Percentiles rank a stretch among this genome's conserved stretches.
Conservation (phyloP, 306 rosid species). For the Medicago arabica region DNA sequence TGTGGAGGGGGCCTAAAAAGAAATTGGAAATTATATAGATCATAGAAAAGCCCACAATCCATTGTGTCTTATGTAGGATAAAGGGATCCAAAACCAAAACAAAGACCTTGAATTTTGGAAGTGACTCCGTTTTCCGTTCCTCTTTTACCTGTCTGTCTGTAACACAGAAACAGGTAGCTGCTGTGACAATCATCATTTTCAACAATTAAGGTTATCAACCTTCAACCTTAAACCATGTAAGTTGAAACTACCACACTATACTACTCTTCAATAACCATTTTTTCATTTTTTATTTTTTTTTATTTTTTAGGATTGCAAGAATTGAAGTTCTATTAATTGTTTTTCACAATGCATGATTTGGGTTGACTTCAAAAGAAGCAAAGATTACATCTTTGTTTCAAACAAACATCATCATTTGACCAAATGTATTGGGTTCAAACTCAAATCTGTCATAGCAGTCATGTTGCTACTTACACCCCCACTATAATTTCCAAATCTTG, state of each 20-base stretch:
- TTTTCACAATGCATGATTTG: constrained; percentile 55
- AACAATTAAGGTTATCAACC: constrained; percentile 65
- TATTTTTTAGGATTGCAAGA: constrained; percentile 48
- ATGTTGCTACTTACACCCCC: no score
- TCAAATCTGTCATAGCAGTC: constrained; percentile 39
- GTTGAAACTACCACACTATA: constrained; percentile 21
- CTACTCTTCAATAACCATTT: constrained; percentile 39
- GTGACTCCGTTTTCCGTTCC: constrained; percentile 24
- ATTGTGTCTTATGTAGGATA: not conserved
- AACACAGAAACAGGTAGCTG: constrained; percentile 19
- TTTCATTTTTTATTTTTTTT: constrained; percentile 39
- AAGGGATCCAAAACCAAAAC: not conserved
- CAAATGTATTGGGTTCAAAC: constrained; percentile 59
- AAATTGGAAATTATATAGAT: no score
- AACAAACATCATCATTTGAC: constrained; percentile 9
- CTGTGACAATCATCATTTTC: constrained; percentile 20
- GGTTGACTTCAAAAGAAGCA: constrained; percentile 51
- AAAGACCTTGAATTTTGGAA: not conserved
- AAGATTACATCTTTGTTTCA: constrained; percentile 40
- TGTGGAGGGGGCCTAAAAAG: no score
- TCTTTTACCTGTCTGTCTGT: not conserved
- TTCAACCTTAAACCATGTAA: constrained; percentile 53
- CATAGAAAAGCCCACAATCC: no score
- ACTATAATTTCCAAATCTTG: constrained; percentile 19
- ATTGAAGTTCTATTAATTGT: constrained; percentile 54